These are phyloP conservation scores for Pyrus communis DNA, from an alignment of 306 rosid species.

Conservation along the genomic window DNA sequence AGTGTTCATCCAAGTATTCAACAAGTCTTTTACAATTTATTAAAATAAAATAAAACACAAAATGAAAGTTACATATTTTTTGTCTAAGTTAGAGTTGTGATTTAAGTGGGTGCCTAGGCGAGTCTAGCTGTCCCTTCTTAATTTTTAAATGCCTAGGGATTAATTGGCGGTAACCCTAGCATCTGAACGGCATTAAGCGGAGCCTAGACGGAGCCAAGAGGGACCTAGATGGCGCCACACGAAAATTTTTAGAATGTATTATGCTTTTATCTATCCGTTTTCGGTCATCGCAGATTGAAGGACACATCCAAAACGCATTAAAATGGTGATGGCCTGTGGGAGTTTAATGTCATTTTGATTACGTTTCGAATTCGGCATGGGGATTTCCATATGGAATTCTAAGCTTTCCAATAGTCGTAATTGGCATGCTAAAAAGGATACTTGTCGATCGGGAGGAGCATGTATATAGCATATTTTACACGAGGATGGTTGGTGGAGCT, in stretches of 20 bases:
- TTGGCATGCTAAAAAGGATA: not conserved
- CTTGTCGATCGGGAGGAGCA: not conserved
- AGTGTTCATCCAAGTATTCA: too few species aligned
- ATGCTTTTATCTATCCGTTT: not conserved
- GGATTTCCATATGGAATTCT: not conserved
- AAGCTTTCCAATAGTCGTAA: not conserved
- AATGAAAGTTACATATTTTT: too few species aligned
- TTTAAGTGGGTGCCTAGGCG: too few species aligned
- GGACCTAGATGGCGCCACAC: accelerated
- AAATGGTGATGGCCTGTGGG: not conserved
- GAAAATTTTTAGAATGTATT: too few species aligned
- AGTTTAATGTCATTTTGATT: too few species aligned
- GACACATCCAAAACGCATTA: not conserved
- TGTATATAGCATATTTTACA: not conserved
- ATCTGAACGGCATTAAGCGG: accelerated
- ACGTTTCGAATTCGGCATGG: not conserved
- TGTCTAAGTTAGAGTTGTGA: too few species aligned
- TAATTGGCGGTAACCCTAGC: too few species aligned
- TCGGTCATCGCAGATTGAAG: not conserved
- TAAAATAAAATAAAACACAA: too few species aligned
- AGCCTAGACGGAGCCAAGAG: accelerated
- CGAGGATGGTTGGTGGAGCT: not conserved
- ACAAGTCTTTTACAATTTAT: too few species aligned
- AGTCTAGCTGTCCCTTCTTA: accelerated
- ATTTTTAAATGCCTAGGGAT: too few species aligned